Base-by-base conservation (phyloP, 371 early-diverging fungal species). In the Scutellospora calospora region DNA sequence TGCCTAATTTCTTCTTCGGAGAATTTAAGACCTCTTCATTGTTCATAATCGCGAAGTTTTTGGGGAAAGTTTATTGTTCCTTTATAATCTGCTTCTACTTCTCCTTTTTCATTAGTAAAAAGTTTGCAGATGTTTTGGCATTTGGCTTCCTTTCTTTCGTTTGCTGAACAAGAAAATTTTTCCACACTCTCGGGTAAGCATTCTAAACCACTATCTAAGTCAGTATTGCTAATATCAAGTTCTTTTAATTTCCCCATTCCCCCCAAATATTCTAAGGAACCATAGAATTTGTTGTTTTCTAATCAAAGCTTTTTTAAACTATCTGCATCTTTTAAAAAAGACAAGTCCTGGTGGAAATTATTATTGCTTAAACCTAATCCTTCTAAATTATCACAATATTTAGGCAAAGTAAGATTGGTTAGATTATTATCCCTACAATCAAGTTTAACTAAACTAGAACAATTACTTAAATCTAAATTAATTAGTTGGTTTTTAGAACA, bases 221-320 rank as follows among this genome's bases (percentile, higher is more conserved):
- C 68, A 33, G 68, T 66, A 66, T 66, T 35, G 27, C 68, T 33
- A 38, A 66, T 66, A 33, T 45, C 20, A 3, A 66, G 45, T 5
- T 38, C 14, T 38, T 38, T 9, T 33, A 66, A 66, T 35, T 38
- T 35, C 3, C 18, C 25, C 55, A 73, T 29, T 25, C 6, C 73
- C 16, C 33, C 54, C 27, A 73, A 73, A 73, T n/a, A 20, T 3
- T 31, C 29, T 55, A 73, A 55, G 27, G 54, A 52, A 73, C 73
- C 73, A 73, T 12, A 18, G 25, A 73, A 73, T 4, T 49, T n/a
- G 20, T 73, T 73, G 20, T 73, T 54, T 52, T 27, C 55, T 73
- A n/a, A n/a, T 20, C 20, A 5, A 11, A 68, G 31, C 16, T 68
- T 12, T 35, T 68, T 27, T 31, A 68, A 68, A 41, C 27, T 31